Conservation (phyloP, 2,329 filamentous ascomycete genomes). For the Verticillium nubilum region DNA sequence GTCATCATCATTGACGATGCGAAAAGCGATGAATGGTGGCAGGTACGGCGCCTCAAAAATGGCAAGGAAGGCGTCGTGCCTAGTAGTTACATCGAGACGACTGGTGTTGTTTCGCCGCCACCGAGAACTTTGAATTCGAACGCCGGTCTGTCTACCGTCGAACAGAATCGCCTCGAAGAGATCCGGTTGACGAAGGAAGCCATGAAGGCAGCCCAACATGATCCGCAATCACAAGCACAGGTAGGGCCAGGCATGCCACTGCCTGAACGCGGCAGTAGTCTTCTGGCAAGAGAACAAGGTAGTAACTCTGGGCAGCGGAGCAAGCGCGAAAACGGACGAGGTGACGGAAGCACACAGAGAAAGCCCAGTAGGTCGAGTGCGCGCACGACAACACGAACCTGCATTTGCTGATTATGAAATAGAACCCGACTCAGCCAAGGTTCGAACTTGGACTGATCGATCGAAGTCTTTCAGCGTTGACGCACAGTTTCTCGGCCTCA, state of each 20-base stretch:
- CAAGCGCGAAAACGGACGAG: constrained; percentile 60
- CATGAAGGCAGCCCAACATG: constrained; percentile 45
- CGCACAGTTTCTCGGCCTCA: constrained; percentile 89
- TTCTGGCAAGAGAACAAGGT: constrained; percentile 61
- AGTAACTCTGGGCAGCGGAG: constrained; percentile 66
- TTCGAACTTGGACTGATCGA: constrained; percentile 91
- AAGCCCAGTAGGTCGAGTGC: constrained; percentile 55
- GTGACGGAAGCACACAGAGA: constrained; percentile 46
- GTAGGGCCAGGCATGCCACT: constrained; percentile 74
- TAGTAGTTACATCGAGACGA: constrained; percentile 91
- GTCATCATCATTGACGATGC: constrained; percentile 84
- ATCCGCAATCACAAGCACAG: constrained; percentile 24
- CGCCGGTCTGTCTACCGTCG: constrained; percentile 58
- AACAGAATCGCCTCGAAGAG: constrained; percentile 76
- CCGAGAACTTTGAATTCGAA: constrained; percentile 42
- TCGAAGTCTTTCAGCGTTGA: constrained; percentile 96
- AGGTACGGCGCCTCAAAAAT: constrained; percentile 83
- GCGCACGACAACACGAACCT: neutral
- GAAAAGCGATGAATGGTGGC: constrained; percentile 98
- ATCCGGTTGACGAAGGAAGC: constrained; percentile 78
- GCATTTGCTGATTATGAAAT: constrained; percentile 12
- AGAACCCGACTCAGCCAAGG: constrained; percentile 80
- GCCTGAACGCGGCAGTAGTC: constrained; percentile 74
- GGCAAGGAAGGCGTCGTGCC: constrained; percentile 94
- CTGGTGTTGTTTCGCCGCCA: constrained; percentile 54